Percentiles rank a stretch among this genome's conserved stretches.
phyloP scores from a whole-genome alignment of 441 rosid genomes.

The Eruca vesicaria region DNA sequence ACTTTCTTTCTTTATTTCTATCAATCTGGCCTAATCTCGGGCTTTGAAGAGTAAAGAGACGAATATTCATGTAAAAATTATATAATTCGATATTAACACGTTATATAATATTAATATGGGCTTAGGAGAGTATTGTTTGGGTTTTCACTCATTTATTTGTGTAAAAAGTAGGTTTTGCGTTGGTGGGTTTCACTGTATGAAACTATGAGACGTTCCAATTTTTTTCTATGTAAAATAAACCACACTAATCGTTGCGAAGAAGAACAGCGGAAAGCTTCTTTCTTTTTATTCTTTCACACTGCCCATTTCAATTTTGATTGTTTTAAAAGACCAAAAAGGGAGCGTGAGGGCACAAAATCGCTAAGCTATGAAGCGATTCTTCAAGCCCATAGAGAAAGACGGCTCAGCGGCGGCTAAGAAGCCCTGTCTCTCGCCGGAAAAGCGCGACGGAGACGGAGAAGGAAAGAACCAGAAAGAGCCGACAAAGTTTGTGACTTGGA shows the following conservation, averaged over 20 bases:
- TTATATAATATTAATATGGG: too few species aligned
- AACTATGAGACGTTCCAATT: neutral
- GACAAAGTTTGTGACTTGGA: constrained; percentile 85
- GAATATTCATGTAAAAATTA: too few species aligned
- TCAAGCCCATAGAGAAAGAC: constrained; percentile 84
- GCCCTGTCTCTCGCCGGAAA: constrained; percentile 46
- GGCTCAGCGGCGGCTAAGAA: constrained; percentile 63
- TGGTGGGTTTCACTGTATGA: neutral
- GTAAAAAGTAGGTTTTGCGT: neutral
- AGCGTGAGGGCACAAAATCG: neutral
- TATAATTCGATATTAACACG: too few species aligned
- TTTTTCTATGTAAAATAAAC: neutral
- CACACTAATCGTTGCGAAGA: neutral
- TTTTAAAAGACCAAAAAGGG: neutral
- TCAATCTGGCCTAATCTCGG: too few species aligned
- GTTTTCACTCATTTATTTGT: neutral
- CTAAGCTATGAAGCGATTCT: constrained; percentile 81
- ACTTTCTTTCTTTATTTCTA: too few species aligned
- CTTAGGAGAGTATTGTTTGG: neutral
- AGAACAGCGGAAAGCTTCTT: constrained; percentile 6
- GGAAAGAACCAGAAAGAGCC: constrained; percentile 53
- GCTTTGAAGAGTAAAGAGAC: too few species aligned
- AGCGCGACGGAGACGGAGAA: constrained; percentile 32
- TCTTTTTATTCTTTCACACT: neutral
- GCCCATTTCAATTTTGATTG: neutral